Evolutionary conservation across 768 basidiomycete genomes (phyloP), one percentile per base, ranked within the genome.

Genomic region (Suillus spraguei): DNA sequence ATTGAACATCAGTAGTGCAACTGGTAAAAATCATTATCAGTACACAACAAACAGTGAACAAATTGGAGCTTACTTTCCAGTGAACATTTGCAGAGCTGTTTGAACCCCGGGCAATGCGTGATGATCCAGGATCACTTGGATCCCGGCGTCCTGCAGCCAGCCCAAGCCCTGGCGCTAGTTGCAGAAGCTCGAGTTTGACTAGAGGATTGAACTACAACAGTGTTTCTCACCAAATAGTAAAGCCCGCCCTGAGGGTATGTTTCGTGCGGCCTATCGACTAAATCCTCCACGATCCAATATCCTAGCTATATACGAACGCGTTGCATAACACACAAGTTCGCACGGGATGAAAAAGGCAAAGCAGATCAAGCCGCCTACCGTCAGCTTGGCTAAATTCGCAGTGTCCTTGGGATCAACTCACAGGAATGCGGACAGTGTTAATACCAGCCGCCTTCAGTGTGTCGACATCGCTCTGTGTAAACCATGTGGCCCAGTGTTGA

Each of bases 341-440:
- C 44, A 11, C n/a, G 36, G 61, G 32, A 59, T 41, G 6, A 58
- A 11, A 33, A 59, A 16, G 32, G 13, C 20, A 46, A 50, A 59
- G 36, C 16, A 36, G 38, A 58, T 28, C 22, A 56, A 39, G 24
- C 9, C 17, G 36, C 9, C n/a, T 24, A 44, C 9, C 6, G 28
- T 41, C 16, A 62, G 62, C 6, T 17, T 55, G 33, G 4, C 3
- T 9, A 22, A 16, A 28, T 24, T 9, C 28, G 8, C 13, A 20
- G 5, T 20, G 33, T 24, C 11, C 61, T 35, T 24, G 10, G 32
- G 41, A 32, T 20, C 22, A 62, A 61, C 87, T 63, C 67, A 91
- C 90, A 0, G 92, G 92, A 67, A 93, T 79, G 38, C 92, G 86
- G 64, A 90, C 88, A 20, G 89, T 89, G 68, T 94, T 93, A 66